These are phyloP conservation scores for Solanum neorickii DNA, from an alignment of 257 asterid species.

Conservation along the genomic window DNA sequence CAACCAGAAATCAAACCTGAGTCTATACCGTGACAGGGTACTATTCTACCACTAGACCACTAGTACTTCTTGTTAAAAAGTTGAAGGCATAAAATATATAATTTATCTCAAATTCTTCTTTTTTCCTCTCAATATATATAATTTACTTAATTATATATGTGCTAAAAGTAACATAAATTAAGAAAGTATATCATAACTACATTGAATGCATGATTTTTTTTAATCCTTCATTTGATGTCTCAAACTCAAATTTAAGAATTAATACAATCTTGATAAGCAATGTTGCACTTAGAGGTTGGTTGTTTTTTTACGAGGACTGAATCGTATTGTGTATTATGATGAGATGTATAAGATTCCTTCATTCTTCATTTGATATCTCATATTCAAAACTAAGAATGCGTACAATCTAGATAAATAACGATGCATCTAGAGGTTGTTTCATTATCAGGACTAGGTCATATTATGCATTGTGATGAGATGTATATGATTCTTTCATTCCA, in stretches of 20 bases:
- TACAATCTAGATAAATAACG: background rate
- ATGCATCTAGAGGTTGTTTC: background rate
- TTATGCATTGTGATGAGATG: background rate
- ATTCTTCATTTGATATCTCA: background rate
- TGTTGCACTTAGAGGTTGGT: background rate
- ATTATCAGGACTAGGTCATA: background rate
- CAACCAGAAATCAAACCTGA: background rate
- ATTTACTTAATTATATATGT: too few relatives aligned
- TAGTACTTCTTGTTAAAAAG: constrained; percentile 20
- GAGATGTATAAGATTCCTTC: background rate
- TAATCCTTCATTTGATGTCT: background rate
- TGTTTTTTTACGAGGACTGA: background rate
- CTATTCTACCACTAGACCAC: constrained; percentile 90
- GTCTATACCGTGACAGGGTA: constrained; percentile 80
- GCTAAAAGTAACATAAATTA: background rate
- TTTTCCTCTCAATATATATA: background rate
- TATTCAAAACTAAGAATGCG: background rate
- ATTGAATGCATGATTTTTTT: background rate
- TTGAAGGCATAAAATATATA: too few relatives aligned
- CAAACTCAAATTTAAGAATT: too few relatives aligned
- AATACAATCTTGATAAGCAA: background rate
- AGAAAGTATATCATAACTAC: too few relatives aligned
- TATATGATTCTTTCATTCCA: background rate
- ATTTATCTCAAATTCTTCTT: background rate
- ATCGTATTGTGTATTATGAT: too few relatives aligned